Conservation (phyloP, 805 yeast genomes). For the Wickerhamomyces ciferrii region DNA sequence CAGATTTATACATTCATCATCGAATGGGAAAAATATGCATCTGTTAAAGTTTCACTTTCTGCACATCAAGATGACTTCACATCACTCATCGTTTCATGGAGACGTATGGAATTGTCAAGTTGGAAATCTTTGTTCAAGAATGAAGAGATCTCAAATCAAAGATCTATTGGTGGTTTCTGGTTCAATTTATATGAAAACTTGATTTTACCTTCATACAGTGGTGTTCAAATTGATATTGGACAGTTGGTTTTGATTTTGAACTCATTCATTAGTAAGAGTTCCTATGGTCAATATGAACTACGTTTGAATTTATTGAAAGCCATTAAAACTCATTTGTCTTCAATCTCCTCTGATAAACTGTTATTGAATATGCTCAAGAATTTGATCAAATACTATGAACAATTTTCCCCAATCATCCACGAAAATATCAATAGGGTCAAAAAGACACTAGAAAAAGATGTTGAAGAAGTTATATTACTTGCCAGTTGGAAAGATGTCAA, state of each 20-base stretch:
- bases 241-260: slow-evolving; percentile 56
- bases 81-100: slow-evolving; percentile 78
- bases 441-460: slow-evolving; percentile 65
- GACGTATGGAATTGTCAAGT: slow-evolving; percentile 77
- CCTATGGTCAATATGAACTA: slow-evolving; percentile 65
- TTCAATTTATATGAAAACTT: slow-evolving; percentile 81
- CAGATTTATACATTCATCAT: slow-evolving; percentile 75
- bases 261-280: slow-evolving; percentile 67
- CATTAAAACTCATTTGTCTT: slow-evolving; percentile 49
- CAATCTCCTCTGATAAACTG: slow-evolving; percentile 23
- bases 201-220: slow-evolving; percentile 40
- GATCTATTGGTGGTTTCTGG: slow-evolving; percentile 79
- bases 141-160: slow-evolving; percentile 48
- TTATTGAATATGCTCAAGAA: slow-evolving; percentile 44
- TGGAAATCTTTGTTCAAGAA: slow-evolving; percentile 74
- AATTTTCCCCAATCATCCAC: slow-evolving; percentile 48
- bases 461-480: slow-evolving; percentile 75
- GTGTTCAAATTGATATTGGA: slow-evolving; percentile 27
- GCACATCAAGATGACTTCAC: slow-evolving; percentile 54
- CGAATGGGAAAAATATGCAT: slow-evolving; percentile 95
- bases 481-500: slow-evolving; percentile 99
- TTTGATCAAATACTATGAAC: slow-evolving; percentile 59
- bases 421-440: slow-evolving; percentile 39
- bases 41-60: slow-evolving; percentile 64
- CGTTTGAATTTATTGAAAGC: slow-evolving; percentile 61